These are phyloP conservation scores for Penicillium herquei DNA, from an alignment of 495 filamentous ascomycete genomes.

Conservation along the genomic window DNA sequence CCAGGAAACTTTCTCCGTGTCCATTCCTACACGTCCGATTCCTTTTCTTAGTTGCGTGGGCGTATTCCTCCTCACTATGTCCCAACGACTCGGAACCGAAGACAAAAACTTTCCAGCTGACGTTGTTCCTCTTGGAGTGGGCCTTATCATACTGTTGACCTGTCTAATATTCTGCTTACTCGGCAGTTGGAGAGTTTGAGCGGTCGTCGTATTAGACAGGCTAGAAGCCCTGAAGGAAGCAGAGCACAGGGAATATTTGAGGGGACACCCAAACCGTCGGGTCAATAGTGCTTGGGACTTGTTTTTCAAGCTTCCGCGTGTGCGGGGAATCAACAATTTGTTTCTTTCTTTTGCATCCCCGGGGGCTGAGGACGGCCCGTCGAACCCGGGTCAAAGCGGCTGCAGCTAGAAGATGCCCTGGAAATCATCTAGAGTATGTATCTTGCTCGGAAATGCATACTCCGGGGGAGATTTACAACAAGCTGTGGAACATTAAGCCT, in stretches of 20 bases:
- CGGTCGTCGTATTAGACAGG: background rate
- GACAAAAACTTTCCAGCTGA: slow-evolving; percentile 2
- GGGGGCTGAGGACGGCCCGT: background rate
- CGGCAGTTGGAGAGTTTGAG: background rate
- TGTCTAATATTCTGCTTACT: background rate
- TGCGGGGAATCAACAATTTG: background rate
- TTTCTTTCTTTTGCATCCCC: background rate
- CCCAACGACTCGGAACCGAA: background rate
- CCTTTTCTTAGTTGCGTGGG: slow-evolving; percentile 1
- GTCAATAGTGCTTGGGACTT: background rate
- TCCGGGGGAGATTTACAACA: too few species aligned
- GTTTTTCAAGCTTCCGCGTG: background rate
- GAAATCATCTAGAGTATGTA: background rate
- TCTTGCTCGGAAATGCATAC: too few species aligned
- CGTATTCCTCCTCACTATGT: background rate
- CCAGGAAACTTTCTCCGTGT: background rate
- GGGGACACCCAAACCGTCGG: background rate
- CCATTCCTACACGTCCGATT: background rate
- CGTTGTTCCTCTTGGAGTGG: background rate
- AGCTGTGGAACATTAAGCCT: too few species aligned
- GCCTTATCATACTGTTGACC: background rate
- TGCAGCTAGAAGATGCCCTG: background rate
- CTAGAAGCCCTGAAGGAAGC: background rate
- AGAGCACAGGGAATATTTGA: background rate
- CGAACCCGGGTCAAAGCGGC: background rate